Base-by-base conservation (phyloP, 2,329 filamentous ascomycete genomes). In the Penicillium sp. region DNA sequence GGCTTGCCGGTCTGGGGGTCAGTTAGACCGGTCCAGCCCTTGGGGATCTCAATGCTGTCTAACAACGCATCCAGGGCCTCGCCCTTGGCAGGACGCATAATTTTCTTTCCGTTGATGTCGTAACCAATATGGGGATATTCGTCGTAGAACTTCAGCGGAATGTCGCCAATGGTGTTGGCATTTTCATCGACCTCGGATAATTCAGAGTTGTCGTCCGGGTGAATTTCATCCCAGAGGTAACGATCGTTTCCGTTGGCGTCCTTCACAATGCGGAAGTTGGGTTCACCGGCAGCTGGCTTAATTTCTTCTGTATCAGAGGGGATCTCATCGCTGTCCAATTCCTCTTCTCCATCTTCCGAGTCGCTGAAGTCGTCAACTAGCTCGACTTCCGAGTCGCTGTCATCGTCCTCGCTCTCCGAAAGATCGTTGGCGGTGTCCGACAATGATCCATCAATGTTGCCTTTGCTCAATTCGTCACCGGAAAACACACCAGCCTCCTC, bases 111-210 rank as follows among this genome's bases (percentile, higher is more conserved):
- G 74, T 99, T 96, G 78, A 99, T 97, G 68, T 97, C 90, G 77
- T 99, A 99, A 57, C 94, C 94, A 71, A 99, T 97, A 73, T 99
- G 94, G 48, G 94, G 94, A 72, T 97, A 99, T 35, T 90, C 89
- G 73, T 99, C 94, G 79, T 99, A 99, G 77, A 96, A 97, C 3
- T 89, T 88, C 47, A 97, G 79, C 5, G 92, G 90, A 57, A 99
- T 99, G 71, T 97, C 82, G 64, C 94, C 95, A 67, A 99, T 97
- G 0, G 94, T 97, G 77, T 99, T 99, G 49, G 81, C 82, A 28
- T 87, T 84, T 53, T 85, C 88, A 59, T 88, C 85, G 4, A 87
- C 88, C 72, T 97, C 93, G 3, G 89, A 89, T 70, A 97, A 93
- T 75, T 99, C 95, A 1, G 92, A 96, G 70, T 97, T 94, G 76